Percentiles rank a stretch among this genome's conserved stretches.
These are phyloP conservation scores for Clavispora fructus DNA, from an alignment of 805 yeast species.

Conservation along the genomic window DNA sequence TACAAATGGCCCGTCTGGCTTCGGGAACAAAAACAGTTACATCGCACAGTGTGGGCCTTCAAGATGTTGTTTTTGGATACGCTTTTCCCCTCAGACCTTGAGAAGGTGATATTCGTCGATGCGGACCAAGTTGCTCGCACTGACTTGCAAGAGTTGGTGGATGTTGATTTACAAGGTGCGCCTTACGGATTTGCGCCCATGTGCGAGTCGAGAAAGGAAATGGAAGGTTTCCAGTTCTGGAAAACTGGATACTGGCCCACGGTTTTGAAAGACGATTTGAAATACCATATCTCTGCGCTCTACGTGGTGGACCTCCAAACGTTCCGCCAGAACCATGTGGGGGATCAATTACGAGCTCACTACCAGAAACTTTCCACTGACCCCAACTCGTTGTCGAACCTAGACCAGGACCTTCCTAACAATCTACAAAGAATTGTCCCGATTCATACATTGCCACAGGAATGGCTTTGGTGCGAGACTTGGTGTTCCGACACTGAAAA, in stretches of 20 bases:
- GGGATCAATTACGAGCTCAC: constrained; percentile 76
- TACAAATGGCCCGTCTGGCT: constrained; percentile 95
- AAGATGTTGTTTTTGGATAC: constrained; percentile 84
- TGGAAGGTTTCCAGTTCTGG: constrained; percentile 90
- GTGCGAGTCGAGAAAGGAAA: constrained; percentile 75
- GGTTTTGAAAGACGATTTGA: constrained; percentile 49
- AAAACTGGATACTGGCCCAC: constrained; percentile 85
- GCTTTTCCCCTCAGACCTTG: constrained; percentile 72
- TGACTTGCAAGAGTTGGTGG: constrained; percentile 63
- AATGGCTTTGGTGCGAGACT: constrained; percentile 92
- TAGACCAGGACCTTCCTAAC: constrained; percentile 94
- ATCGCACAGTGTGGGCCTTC: constrained; percentile 81
- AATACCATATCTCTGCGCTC: constrained; percentile 80
- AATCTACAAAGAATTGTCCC: constrained; percentile 65
- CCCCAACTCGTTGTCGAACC: constrained; percentile 69
- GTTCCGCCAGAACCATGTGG: constrained; percentile 65
- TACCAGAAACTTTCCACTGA: constrained; percentile 80
- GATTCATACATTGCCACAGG: constrained; percentile 69
- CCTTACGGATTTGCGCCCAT: constrained; percentile 85
- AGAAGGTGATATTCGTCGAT: constrained; percentile 78
- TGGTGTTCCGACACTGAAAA: constrained; percentile 74
- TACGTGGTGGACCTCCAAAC: constrained; percentile 71
- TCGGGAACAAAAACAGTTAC: constrained; percentile 69
- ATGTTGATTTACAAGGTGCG: constrained; percentile 68
- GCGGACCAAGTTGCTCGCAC: constrained; percentile 79